A percentile compares a stretch with the other conserved stretches of the same genome.
Conservation (phyloP, 495 filamentous ascomycete species). For the Aspergillus biplanus region DNA sequence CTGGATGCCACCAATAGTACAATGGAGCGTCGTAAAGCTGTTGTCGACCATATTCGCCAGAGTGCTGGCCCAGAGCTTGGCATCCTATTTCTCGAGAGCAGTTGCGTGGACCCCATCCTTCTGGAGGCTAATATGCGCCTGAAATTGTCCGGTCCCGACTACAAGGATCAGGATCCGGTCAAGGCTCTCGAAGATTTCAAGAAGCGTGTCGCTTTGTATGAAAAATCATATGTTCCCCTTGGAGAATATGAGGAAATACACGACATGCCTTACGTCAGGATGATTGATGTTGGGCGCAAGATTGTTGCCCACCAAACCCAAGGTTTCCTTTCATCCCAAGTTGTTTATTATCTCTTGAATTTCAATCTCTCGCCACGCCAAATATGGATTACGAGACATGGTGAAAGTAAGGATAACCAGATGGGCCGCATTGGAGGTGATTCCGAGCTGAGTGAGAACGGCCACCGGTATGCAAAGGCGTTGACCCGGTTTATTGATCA, state of each 20-base stretch:
- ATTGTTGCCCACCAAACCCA: conserved; percentile 85
- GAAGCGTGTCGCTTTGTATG: conserved; percentile 88
- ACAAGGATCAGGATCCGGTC: conserved; percentile 86
- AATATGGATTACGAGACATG: conserved; percentile 97
- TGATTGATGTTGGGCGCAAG: conserved; percentile 97
- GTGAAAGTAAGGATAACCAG: conserved; percentile 80
- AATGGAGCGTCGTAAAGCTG: conserved; percentile 74
- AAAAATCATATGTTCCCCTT: conserved; percentile 88
- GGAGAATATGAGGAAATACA: conserved; percentile 89
- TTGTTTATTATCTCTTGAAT: conserved; percentile 89
- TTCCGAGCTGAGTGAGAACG: conserved; percentile 76
- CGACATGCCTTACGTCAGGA: conserved; percentile 89
- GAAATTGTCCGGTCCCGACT: conserved; percentile 96
- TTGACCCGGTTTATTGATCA: conserved; percentile 76
- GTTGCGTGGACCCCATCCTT: conserved; percentile 79
- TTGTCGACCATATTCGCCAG: conserved; percentile 80
- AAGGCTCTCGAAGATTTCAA: conserved; percentile 88
- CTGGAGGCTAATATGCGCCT: conserved; percentile 97
- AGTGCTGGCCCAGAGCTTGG: conserved; percentile 84
- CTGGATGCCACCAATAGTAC: conserved; percentile 98
- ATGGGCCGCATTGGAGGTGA: conserved; percentile 83
- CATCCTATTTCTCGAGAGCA: conserved; percentile 91
- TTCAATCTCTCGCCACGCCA: conserved; percentile 95
- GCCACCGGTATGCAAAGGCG: conserved; percentile 69
- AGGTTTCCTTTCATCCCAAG: conserved; percentile 88